A percentile compares a stretch with the other conserved stretches of the same genome.
Conservation (phyloP, 768 basidiomycete species). For the Trametes cingulata region DNA sequence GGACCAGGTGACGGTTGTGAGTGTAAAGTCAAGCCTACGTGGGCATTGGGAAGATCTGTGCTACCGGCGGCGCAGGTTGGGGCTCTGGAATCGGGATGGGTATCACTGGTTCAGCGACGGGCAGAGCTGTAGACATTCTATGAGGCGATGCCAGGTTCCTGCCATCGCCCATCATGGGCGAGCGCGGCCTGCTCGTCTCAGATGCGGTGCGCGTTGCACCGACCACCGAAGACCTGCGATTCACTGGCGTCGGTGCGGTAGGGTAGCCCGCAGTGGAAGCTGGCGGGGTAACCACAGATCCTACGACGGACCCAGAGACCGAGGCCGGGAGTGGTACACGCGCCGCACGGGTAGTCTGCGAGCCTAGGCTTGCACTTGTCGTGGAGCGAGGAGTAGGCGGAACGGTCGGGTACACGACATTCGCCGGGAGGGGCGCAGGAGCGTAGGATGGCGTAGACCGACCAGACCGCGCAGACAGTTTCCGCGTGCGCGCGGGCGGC, state of each 20-base stretch:
- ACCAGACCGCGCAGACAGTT: slow-evolving; percentile 8
- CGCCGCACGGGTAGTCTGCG: slow-evolving; percentile 20
- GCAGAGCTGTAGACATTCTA: background rate
- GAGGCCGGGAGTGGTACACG: slow-evolving; percentile 27
- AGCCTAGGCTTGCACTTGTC: slow-evolving; percentile 15
- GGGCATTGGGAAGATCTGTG: slow-evolving; percentile 11
- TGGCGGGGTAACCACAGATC: slow-evolving; percentile 14
- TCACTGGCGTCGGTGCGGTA: slow-evolving; percentile 9
- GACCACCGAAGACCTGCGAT: slow-evolving; percentile 9
- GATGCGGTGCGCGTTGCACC: slow-evolving; percentile 10
- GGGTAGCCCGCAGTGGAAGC: slow-evolving; percentile 15
- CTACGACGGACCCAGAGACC: slow-evolving; percentile 7
- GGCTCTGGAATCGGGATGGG: slow-evolving; percentile 20
- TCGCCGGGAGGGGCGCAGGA: slow-evolving; percentile 25
- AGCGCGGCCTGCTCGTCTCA: slow-evolving; percentile 12
- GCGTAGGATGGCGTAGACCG: slow-evolving; percentile 25
- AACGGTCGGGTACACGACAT: slow-evolving; percentile 24
- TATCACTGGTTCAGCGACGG: slow-evolving; percentile 11
- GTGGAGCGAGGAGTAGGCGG: slow-evolving; percentile 19
- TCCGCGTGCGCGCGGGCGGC: slow-evolving; percentile 28
- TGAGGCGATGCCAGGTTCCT: slow-evolving; percentile 2
- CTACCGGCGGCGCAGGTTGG: slow-evolving; percentile 2
- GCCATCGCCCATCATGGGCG: slow-evolving; percentile 20
- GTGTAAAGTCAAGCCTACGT: slow-evolving; percentile 4
- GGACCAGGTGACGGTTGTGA: no score